Evolutionary conservation across 2,329 filamentous ascomycete genomes (phyloP).

Genomic region (Fusarium succisae): DNA sequence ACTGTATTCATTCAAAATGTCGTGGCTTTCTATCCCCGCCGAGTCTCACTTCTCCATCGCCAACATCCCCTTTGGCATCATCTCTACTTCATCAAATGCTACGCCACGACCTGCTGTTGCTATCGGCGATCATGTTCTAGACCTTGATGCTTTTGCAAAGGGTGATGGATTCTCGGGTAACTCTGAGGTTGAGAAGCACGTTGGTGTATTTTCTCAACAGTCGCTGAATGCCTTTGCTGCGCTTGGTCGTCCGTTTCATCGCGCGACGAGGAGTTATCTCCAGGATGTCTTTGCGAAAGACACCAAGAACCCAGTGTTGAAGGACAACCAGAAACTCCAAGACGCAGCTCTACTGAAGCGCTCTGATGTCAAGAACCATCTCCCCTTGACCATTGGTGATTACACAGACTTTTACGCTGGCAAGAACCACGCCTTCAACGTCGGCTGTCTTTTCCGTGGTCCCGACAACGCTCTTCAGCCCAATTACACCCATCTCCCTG

Average conservation of each 20-base stretch:
- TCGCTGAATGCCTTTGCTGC: constrained; percentile 49
- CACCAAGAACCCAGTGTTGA: constrained; percentile 52
- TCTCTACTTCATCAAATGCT: constrained; percentile 67
- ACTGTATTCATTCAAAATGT: constrained; percentile 22
- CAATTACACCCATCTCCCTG: constrained; percentile 83
- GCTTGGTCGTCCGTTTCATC: constrained; percentile 74
- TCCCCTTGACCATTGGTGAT: constrained; percentile 81
- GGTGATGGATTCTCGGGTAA: constrained; percentile 51
- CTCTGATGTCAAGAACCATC: constrained; percentile 68
- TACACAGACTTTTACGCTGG: constrained; percentile 90
- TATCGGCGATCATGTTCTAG: constrained; percentile 77
- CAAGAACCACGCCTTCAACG: constrained; percentile 76
- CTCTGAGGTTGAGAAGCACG: constrained; percentile 40
- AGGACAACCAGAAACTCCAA: constrained; percentile 48
- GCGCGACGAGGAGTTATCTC: constrained; percentile 75
- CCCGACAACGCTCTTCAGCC: constrained; percentile 78
- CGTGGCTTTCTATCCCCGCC: constrained; percentile 47
- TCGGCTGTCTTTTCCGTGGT: constrained; percentile 78
- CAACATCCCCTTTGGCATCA: constrained; percentile 87
- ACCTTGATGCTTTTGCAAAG: constrained; percentile 70
- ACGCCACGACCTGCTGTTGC: constrained; percentile 73
- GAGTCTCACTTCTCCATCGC: constrained; percentile 62
- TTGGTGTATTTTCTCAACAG: constrained; percentile 39
- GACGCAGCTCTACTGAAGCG: constrained; percentile 42
- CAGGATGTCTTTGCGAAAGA: constrained; percentile 68